phyloP scores from a whole-genome alignment of 2,329 filamentous ascomycete genomes.

The Trichoderma sp. region DNA sequence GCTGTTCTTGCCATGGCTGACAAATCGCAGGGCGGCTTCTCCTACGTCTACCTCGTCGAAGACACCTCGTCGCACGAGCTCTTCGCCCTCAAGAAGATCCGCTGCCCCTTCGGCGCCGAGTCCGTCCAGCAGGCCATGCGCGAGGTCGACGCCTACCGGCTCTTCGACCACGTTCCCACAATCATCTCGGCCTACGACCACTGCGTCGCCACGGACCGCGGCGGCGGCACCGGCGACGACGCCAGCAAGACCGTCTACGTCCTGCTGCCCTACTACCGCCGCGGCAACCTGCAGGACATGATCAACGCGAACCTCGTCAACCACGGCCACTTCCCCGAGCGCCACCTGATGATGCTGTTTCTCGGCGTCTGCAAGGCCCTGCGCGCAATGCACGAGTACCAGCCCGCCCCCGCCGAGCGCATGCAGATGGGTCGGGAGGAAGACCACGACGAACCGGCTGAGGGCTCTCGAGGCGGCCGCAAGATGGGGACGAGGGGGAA shows the following conservation, averaged over 20 bases:
- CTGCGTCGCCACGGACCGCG: conserved; percentile 71
- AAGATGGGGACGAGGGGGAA: conserved; percentile 38
- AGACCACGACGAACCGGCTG: conserved; percentile 37
- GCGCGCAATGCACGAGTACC: conserved; percentile 87
- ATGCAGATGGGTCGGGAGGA: conserved; percentile 51
- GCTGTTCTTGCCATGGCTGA: background rate
- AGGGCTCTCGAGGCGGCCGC: conserved; percentile 24
- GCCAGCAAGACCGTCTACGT: conserved; percentile 92
- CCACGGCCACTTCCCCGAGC: conserved; percentile 84
- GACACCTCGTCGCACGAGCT: conserved; percentile 79
- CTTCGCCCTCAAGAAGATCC: conserved; percentile 97
- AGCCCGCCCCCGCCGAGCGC: conserved; percentile 43
- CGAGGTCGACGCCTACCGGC: conserved; percentile 93
- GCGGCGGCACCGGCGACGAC: conserved; percentile 56
- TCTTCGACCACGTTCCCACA: conserved; percentile 78
- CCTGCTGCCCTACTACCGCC: conserved; percentile 87
- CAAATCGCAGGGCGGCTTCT: conserved; percentile 83
- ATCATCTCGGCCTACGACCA: conserved; percentile 88
- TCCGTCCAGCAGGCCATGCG: conserved; percentile 92
- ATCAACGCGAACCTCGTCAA: conserved; percentile 99
- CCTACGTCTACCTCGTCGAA: conserved; percentile 97
- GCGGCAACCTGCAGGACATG: conserved; percentile 94
- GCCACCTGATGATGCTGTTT: conserved; percentile 82
- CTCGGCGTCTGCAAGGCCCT: conserved; percentile 87
- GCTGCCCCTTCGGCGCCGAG: conserved; percentile 95